Evolutionary conservation across 177 flowering plant species (phyloP), one percentile per base, ranked within the genome.

Genomic region (Telopea speciosissima): DNA sequence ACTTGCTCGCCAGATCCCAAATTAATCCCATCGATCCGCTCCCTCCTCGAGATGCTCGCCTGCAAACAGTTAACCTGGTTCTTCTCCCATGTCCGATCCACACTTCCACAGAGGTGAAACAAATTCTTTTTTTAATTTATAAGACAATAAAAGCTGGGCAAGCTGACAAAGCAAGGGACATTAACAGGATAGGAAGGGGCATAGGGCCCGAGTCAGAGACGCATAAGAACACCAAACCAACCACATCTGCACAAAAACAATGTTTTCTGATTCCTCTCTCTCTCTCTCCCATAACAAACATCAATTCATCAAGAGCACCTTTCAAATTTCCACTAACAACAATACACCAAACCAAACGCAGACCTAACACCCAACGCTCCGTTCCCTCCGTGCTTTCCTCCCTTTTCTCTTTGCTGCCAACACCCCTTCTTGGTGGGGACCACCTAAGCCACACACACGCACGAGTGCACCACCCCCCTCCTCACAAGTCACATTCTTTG

Each of bases 301-400:
- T 5, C 61, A 58, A 58, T 36, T 36, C 7, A 36, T 36, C 40
- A 36, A 31, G 5, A 31, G 33, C 33, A 31, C 33, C 33, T n/a
- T n/a, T n/a, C n/a, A n/a, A n/a, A n/a, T 31, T 31, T 31, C 33
- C 59, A 54, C 59, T 16, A 54, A 54, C 59, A 54, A 16, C 3
- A 58, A 14, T 52, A 52, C 58, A 52, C 58, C 58, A 58, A 58
- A 58, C 61, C 61, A n/a, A 58, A 58, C 61, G 9, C n/a, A 58
- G 61, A 58, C 61, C 61, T 19, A 19, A 58, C 40, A 19, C 22
- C 61, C 61, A 58, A 19, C 59, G 1, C 59, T 54, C 59, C 59
- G 16, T 21, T 28, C 31, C 31, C 31, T 28, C 31, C 31, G 3
- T 4, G 31, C 31, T 4, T 28, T 28, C 31, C 31, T 2, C 31